Evolutionary conservation across 2,329 filamentous ascomycete genomes (phyloP), one percentile per base, ranked within the genome.

Genomic region (Sarocladium kiliense): DNA sequence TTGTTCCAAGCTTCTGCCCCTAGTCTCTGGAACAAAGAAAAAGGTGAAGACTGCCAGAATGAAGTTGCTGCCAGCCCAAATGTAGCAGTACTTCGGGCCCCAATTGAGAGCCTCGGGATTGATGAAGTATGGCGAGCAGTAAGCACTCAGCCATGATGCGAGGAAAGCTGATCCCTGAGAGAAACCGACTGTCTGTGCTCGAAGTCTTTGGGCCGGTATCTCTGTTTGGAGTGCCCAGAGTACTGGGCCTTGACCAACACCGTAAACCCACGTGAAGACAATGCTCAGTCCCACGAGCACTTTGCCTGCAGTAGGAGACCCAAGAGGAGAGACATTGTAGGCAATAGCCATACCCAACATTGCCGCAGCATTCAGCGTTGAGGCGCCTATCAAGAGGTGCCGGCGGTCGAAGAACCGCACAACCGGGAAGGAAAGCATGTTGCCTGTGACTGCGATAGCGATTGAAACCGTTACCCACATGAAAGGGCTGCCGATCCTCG

Each of bases 1-100:
- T 54, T 66, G 63, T 39, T 65, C 65, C 1, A 64, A 65, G 4
- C 57, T 64, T 6, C 65, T 56, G 58, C 61, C 58, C 27, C 32
- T 26, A 3, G 51, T 57, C 51, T 57, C 55, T 11, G 55, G 55
- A 3, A 57, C 36, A 44, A 54, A 58, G 36, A 58, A 54, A 37
- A 25, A 58, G 3, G 44, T 54, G 1, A 58, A 36, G 9, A 58
- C 42, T 26, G 53, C 51, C 10, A 58, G 56, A 36, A 60, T 47
- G n/a, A 55, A 27, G 49, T 55, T 58, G 44, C 58, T 54, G 2
- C 45, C 57, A 14, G 57, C 58, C 37, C 57, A 60, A 19, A 60
- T 44, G 57, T 53, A 60, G 23, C 58, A 57, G 21, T 57, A 56
- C 55, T 58, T 58, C 14, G 47, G 57, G 27, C 56, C 56, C 39